Evolutionary conservation across 768 basidiomycete genomes (phyloP), one percentile per base, ranked within the genome.

Genomic region (Rubroboletus satanas): DNA sequence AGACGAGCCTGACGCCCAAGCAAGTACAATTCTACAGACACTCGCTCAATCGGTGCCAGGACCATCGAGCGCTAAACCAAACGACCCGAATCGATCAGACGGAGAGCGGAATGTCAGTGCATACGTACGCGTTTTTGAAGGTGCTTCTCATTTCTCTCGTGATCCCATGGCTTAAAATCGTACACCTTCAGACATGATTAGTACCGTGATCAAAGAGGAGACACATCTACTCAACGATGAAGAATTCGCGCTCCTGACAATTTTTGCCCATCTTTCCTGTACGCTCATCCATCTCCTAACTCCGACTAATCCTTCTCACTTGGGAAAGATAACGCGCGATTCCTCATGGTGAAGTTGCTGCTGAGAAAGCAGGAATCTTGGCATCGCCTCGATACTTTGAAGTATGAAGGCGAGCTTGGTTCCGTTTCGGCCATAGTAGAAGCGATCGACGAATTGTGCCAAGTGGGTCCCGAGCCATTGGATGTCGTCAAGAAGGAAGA

Each of bases 291-390:
- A 44, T 54, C 33, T 17, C 28, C 18, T 47, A 21, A 21, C 15
- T 51, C 12, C 11, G 18, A 5, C 11, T 3, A 37, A 42, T 38
- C 12, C 8, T 47, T 12, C 64, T 66, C 35, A 71, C 36, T 14
- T 23, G 18, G 15, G 3, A 36, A 56, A 86, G 84, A 82, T 60
- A 66, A 76, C 14, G 78, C 84, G 3, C 75, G 79, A 28, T 88
- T 85, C 66, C 79, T 89, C 15, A 76, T 87, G 57, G 75, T 82
- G 17, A 80, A 85, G 21, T 71, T 89, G 9, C 74, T 82, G n/a
- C 73, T 87, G 8, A 79, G 87, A 48, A 84, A 83, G 59, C 74
- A 73, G 29, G 77, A 74, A 53, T 75, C 77, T 59, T 84, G 84
- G 74, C 77, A 82, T 54, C 77, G 81, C 3, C 70, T 79, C 6